Percentiles rank a stretch among this genome's conserved stretches.
These are phyloP conservation scores for Trichoderma arundinaceum DNA, from an alignment of 2,329 filamentous ascomycete genomes.

Conservation along the genomic window DNA sequence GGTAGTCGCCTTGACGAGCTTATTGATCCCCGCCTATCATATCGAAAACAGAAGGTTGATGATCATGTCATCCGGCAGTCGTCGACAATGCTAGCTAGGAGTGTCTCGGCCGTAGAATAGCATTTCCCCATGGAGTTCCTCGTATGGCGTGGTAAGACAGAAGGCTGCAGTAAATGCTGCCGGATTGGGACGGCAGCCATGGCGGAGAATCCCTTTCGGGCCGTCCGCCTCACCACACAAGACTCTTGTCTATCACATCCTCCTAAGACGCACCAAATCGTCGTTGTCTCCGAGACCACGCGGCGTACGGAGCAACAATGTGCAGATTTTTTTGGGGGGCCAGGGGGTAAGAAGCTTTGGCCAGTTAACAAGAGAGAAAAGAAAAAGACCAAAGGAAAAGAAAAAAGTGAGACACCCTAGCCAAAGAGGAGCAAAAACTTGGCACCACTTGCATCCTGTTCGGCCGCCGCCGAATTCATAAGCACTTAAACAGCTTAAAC, in stretches of 20 bases:
- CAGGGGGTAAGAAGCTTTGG: slow-evolving; percentile 12
- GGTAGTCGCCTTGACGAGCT: slow-evolving; percentile 6
- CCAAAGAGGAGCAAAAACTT: slow-evolving; percentile 5
- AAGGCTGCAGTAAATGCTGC: slow-evolving; percentile 2
- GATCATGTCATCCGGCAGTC: slow-evolving; percentile 14
- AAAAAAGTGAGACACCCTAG: background rate
- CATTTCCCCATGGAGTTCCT: background rate
- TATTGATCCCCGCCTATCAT: slow-evolving; percentile 16
- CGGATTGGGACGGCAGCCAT: slow-evolving; percentile 18
- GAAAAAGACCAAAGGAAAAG: background rate
- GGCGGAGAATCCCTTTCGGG: slow-evolving; percentile 30
- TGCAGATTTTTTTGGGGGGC: slow-evolving; percentile 20
- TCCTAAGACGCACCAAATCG: slow-evolving; percentile 11
- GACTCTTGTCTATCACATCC: slow-evolving; percentile 11
- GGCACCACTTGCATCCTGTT: background rate
- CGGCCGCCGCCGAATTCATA: slow-evolving; percentile 1
- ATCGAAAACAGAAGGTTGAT: slow-evolving; percentile 29
- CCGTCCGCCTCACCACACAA: slow-evolving; percentile 27
- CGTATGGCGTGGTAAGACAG: background rate
- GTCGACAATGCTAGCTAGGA: background rate
- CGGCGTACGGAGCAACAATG: slow-evolving; percentile 26
- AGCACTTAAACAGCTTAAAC: slow-evolving; percentile 4
- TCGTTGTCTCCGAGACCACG: slow-evolving; percentile 26
- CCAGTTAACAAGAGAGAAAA: background rate
- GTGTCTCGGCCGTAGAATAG: background rate